Conservation (phyloP, 495 filamentous ascomycete genomes). For the Cercophora newfieldiana region DNA sequence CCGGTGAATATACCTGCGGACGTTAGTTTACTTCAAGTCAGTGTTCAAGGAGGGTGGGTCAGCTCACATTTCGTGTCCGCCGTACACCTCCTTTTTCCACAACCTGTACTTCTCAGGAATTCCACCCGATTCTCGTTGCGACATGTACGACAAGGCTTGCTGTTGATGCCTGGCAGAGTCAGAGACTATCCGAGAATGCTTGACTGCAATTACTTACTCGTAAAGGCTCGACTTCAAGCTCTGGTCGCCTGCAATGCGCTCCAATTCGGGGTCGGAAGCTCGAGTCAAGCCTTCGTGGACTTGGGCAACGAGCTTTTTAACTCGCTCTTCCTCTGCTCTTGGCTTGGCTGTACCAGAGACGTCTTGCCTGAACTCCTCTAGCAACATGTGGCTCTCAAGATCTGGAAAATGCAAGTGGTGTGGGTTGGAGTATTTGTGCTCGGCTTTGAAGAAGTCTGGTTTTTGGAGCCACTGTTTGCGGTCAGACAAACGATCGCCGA, state of each 20-base stretch:
- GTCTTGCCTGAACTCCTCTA: conserved; percentile 7
- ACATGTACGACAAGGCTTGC: conserved; percentile 37
- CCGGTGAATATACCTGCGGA: conserved; percentile 30
- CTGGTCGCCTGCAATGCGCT: conserved; percentile 20
- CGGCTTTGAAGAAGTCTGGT: conserved; percentile 23
- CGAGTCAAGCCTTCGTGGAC: conserved; percentile 27
- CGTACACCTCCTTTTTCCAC: conserved; percentile 23
- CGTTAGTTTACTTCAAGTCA: neutral
- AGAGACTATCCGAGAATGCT: neutral
- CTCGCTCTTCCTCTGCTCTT: conserved; percentile 18
- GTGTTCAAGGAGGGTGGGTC: neutral
- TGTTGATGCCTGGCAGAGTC: conserved; percentile 35
- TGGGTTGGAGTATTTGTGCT: conserved; percentile 35
- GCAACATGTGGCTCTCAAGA: conserved; percentile 9
- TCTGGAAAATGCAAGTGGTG: conserved; percentile 34
- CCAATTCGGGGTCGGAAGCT: conserved; percentile 16
- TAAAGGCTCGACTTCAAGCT: conserved; percentile 26
- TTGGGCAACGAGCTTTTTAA: conserved; percentile 25
- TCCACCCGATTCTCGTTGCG: conserved; percentile 32
- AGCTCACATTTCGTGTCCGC: conserved; percentile 26
- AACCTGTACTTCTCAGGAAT: conserved; percentile 30
- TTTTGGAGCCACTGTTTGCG: conserved; percentile 38
- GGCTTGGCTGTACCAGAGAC: conserved; percentile 11
- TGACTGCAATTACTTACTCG: conserved; percentile 21
- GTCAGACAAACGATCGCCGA: conserved; percentile 32